Evolutionary conservation across 176 grass and related monocot genomes (phyloP), one percentile per base, ranked within the genome.

Genomic region (Stipa capillata): DNA sequence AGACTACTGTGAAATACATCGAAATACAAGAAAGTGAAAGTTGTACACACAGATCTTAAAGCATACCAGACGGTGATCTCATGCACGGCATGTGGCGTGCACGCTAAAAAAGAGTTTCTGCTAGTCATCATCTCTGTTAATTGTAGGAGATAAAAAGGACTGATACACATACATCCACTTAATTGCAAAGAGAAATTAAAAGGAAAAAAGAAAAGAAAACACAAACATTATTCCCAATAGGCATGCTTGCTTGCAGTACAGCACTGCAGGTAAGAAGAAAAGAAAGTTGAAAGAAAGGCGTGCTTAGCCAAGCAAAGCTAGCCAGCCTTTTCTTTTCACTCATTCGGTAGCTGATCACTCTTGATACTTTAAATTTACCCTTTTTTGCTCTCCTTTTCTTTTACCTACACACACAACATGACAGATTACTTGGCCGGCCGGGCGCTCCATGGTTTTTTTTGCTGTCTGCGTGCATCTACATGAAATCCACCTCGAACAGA

Each of bases 401-500:
- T 82, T 69, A 82, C 51, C 78, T 69, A 60, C 78, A 76, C 78
- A n/a, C n/a, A n/a, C n/a, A n/a, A n/a, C n/a, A n/a, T n/a, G n/a
- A 82, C 69, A 27, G 76, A 85, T 53, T 74, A 70, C 64, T 33
- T 84, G 72, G 56, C 3, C 33, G 61, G 70, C 41, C 24, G 24
- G 29, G 16, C 58, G 18, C 34, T 71, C 44, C 9, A 34, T 45
- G 39, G 12, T 7, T 21, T 24, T 6, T 21, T 32, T 43, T 74
- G 73, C 63, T 40, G 21, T 4, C 23, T 58, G 61, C 41, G 14
- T 1, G 21, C 65, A 11, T 15, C 78, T 87, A 69, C 79, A 89
- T 89, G 63, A 82, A 87, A 43, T 76, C 78, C 41, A 87, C 85
- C 78, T 87, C 82, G 77, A 89, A 85, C 34, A 89, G 64, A 69